Conservation (phyloP, 805 yeast species). For the Cyberlindnera euphorbiiphila region DNA sequence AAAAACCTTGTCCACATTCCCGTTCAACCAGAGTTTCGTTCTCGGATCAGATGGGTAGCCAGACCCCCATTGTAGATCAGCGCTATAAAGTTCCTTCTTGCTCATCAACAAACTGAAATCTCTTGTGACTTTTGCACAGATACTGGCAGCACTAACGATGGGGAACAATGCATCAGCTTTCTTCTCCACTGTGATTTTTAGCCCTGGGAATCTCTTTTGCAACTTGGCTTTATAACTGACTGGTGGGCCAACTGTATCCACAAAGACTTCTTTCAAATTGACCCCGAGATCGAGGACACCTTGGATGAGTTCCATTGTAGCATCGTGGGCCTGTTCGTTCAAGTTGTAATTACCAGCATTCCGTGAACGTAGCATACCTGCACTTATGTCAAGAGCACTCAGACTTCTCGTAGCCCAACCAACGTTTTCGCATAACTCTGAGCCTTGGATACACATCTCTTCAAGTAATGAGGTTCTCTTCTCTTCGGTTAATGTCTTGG, state of each 20-base stretch:
- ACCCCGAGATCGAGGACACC: conserved; percentile 60
- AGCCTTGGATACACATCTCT: conserved; percentile 44
- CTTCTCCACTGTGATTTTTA: conserved; percentile 79
- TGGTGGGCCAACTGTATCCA: conserved; percentile 98
- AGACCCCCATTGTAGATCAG: conserved; percentile 56
- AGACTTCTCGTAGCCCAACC: conserved; percentile 89
- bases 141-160: conserved; percentile 89
- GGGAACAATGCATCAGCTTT: conserved; percentile 94
- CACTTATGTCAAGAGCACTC: conserved; percentile 82
- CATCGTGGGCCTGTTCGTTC: conserved; percentile 95
- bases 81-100: conserved; percentile 28
- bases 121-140: conserved; percentile 94
- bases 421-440: conserved; percentile 49
- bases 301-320: conserved; percentile 77
- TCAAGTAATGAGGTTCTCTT: conserved; percentile 61
- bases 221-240: conserved; percentile 74
- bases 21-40: conserved; percentile 72
- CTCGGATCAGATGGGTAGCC: conserved; percentile 95
- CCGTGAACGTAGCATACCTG: conserved; percentile 77
- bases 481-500: conserved; percentile 77
- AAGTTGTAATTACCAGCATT: conserved; percentile 53
- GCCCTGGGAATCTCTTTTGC: conserved; percentile 59
- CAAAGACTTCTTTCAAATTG: conserved; percentile 66
- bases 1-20: conserved; percentile 62
- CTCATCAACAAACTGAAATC: conserved; percentile 53